Base-by-base conservation (phyloP, 768 basidiomycete genomes). In the Lactifluus volemus region DNA sequence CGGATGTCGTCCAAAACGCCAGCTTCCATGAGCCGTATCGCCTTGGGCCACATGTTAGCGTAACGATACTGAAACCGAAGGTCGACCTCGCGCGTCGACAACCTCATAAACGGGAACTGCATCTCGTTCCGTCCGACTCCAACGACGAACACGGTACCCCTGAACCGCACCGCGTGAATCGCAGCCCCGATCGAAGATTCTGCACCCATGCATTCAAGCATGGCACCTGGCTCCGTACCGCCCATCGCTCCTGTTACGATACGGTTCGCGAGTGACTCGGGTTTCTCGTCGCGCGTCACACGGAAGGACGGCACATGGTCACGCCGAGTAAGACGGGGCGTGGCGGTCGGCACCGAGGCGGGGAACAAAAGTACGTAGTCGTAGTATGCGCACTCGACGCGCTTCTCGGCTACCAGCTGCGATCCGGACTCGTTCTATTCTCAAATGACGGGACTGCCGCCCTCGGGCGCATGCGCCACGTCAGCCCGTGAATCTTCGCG, bases 41-140 rank as follows among this genome's bases (percentile, higher is more conserved):
- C 92, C 68, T 88, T 89, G 10, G 90, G 90, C 73, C 92, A 95
- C 77, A 86, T 73, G 67, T 84, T 85, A 29, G 82, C 81, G 63
- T 86, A 86, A 29, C 85, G 82, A 68, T 84, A 86, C 70, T 83
- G 84, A 72, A 86, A 84, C 61, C 77, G 77, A 58, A 86, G 76
- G 63, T 86, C 85, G 52, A 86, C 84, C 69, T 86, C 85, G 60
- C 85, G 85, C 34, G 82, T 84, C 63, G 82, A 84, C 42, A 86
- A 76, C 65, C 85, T 81, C 85, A 86, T 86, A 71, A 86, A 86
- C 17, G 85, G 85, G 74, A 86, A 85, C 81, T 81, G 41, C 47
- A 52, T 53, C 71, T 86, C 83, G 68, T 77, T 80, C 70, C 83
- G 82, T 25, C 85, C 85, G 15, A 86, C 84, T 53, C 85, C 85